Base-by-base conservation (phyloP, 169 alveolate species). In the Cryptosporidium parvum region DNA sequence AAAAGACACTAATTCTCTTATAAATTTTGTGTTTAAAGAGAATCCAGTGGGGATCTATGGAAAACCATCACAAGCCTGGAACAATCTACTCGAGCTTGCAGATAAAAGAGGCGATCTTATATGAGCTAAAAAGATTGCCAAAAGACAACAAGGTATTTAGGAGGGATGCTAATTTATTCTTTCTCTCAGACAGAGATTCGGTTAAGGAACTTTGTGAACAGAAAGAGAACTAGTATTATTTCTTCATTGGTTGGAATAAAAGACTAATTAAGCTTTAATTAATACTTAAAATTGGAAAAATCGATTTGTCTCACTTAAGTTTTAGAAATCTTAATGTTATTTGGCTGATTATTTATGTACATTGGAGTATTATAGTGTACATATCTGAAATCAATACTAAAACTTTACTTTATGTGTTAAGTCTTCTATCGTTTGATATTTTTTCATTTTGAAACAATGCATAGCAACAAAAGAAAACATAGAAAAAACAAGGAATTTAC, bases 101-200 rank as follows among this genome's bases (percentile, higher is more conserved):
- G 42, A 29, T 44, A 31, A 80, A 62, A 39, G 53, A 62, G 89
- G 67, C 75, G 29, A 80, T 80, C 56, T 45, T 80, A 8, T 65
- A 80, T 53, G 89, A 80, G 42, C 65, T 80, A 42, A 58, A 80
- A 14, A 80, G 70, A 23, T 80, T 80, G 75, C 75, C 89, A 18
- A 29, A 42, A 65, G 75, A 80, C 75, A 59, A 67, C 75, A 59
- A 65, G 52, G 75, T 80, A 23, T 80, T 45, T 48, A 80, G 68
- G 59, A 62, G 89, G 80, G 73, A 80, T 62, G 73, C 89, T 8
- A 80, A 80, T 59, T 23, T 80, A 48, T 80, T 80, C 52, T 80
- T 80, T 65, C 75, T 37, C 39, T 80, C 89, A 21, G 75, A 62
- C 44, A 80, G 75, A 65, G 89, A 80, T 37, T 39, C 72, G 70